phyloP scores from a whole-genome alignment of 805 yeast genomes.

The Wickerhamia fluorescens region DNA sequence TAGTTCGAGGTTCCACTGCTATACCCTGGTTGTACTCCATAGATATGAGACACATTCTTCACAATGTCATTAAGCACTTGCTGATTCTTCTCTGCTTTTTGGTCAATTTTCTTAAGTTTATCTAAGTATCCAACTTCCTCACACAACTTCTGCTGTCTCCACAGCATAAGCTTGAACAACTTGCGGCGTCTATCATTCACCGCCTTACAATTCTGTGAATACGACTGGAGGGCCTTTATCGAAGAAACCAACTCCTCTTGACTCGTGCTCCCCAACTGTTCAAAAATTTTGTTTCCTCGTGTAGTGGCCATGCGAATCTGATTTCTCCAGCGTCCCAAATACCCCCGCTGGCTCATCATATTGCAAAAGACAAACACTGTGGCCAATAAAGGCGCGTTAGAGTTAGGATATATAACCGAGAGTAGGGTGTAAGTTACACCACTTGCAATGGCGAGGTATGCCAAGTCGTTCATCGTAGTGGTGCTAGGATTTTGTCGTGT shows the following conservation, averaged over 20 bases:
- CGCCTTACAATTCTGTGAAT: constrained; percentile 29
- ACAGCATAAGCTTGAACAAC: constrained; percentile 40
- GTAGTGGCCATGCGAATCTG: not conserved
- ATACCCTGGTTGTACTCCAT: constrained; percentile 42
- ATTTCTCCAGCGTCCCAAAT: too few species aligned
- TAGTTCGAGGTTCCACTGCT: constrained; percentile 18
- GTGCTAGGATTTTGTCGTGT: too few species aligned
- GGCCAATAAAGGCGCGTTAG: constrained; percentile 15
- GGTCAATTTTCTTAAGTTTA: constrained; percentile 46
- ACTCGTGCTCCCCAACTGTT: constrained; percentile 13
- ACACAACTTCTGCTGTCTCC: constrained; percentile 52
- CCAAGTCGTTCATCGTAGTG: too few species aligned
- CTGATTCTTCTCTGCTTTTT: constrained; percentile 41
- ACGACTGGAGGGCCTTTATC: constrained; percentile 40
- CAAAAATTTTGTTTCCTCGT: not conserved
- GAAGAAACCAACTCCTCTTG: constrained; percentile 33
- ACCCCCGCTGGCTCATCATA: constrained; percentile 24
- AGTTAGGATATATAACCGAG: too few species aligned
- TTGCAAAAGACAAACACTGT: constrained; percentile 25
- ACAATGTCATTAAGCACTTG: constrained; percentile 41
- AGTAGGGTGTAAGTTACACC: too few species aligned
- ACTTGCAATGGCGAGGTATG: too few species aligned
- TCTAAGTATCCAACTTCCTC: constrained; percentile 45
- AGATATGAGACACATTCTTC: constrained; percentile 28
- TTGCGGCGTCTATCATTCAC: constrained; percentile 41